Base-by-base conservation (phyloP, 2,329 filamentous ascomycete species). In the Aphanocladium album region DNA sequence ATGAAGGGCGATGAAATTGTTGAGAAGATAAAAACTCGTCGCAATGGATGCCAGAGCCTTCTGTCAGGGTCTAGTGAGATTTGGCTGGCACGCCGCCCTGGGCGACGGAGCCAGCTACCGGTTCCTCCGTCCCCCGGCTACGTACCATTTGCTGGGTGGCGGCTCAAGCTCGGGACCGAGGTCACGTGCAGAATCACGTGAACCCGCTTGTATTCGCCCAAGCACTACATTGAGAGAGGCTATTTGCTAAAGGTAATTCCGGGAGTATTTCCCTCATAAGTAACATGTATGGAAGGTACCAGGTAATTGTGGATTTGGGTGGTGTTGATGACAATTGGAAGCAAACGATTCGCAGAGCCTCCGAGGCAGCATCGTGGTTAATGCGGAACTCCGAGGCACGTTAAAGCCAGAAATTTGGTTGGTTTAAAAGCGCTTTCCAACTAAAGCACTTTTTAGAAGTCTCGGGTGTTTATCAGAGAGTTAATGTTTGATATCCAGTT, bases 11-110 rank as follows among this genome's bases (percentile, higher is more conserved):
- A 60, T 41, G 57, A 39, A 25, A 47, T 54, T 60, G 50, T 47
- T 54, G 57, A 49, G 33, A 54, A 54, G 57, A 54, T 16, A 30
- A 60, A 60, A 60, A 60, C 19, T 49, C 11, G 50, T 33, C 30
- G 57, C 30, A 39, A 37, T n/a, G n/a, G 23, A 41, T 60, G 57
- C 57, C 57, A 60, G 50, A 60, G 57, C 23, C 50, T 60, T 60
- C 50, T 21, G 43, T 23, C 39, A 53, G 49, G 27, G 41, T 49
- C 41, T 60, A 60, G 57, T 60, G 50, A 60, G 57, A 60, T 49
- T 60, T 60, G 57, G 39, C 50, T 60, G 57, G 19, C 50, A 54
- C 49, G 30, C 50, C 41, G 57, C 49, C 41, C 39, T 43, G 49
- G 37, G 27, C 25, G 49, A 47, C 57, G 49, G 57, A 43, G 46